Percentiles rank a stretch among this genome's conserved stretches.
phyloP scores from a whole-genome alignment of 257 asterid genomes.

The Schizonepeta tenuifolia region DNA sequence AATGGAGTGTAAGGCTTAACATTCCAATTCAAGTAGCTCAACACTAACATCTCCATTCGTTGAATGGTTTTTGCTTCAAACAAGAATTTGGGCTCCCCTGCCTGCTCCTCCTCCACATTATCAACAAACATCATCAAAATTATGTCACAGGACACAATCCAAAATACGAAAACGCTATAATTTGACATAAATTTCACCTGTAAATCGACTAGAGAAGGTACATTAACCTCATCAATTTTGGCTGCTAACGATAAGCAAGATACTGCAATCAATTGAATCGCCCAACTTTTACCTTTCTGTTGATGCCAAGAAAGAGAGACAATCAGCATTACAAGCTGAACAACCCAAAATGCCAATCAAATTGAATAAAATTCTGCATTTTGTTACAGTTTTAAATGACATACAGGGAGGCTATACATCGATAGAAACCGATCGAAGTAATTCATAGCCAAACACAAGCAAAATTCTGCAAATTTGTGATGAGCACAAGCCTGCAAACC shows the following conservation, averaged over 20 bases:
- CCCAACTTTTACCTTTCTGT: slow-evolving; percentile 61
- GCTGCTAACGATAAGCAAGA: slow-evolving; percentile 77
- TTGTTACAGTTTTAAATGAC: slow-evolving; percentile 3
- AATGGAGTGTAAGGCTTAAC: slow-evolving; percentile 68
- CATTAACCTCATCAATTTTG: slow-evolving; percentile 67
- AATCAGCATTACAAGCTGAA: slow-evolving; percentile 25
- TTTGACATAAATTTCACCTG: slow-evolving; percentile 53
- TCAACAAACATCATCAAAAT: background rate
- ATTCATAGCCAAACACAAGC: slow-evolving; percentile 51
- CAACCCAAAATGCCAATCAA: slow-evolving; percentile 25
- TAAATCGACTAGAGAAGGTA: slow-evolving; percentile 55
- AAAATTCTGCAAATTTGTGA: slow-evolving; percentile 46
- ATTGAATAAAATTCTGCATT: slow-evolving; percentile 5
- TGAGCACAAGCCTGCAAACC: slow-evolving; percentile 52
- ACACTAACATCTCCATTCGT: slow-evolving; percentile 79
- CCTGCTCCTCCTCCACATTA: slow-evolving; percentile 48
- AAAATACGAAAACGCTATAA: background rate
- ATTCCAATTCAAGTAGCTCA: slow-evolving; percentile 70
- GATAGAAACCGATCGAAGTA: slow-evolving; percentile 58
- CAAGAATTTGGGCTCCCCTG: slow-evolving; percentile 54
- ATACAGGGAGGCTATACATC: slow-evolving; percentile 47
- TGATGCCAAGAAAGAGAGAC: slow-evolving; percentile 25
- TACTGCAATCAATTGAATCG: slow-evolving; percentile 61
- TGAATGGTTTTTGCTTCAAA: slow-evolving; percentile 64
- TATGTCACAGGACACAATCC: background rate